Conservation (phyloP, 495 filamentous ascomycete species). For the Astrothelium macrocarpum region DNA sequence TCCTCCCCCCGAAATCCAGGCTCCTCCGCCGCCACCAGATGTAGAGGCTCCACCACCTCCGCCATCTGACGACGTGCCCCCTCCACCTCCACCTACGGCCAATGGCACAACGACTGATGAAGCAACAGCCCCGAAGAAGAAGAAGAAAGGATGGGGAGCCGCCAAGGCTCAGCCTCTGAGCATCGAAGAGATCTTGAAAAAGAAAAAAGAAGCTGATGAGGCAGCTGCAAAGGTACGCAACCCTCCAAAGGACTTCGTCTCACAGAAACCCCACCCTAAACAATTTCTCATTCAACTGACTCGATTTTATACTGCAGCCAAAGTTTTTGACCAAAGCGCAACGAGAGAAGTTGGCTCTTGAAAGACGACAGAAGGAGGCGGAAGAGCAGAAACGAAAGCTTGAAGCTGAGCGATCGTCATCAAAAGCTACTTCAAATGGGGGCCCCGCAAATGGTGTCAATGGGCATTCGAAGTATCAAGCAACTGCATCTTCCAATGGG, state of each 20-base stretch:
- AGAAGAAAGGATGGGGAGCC: conserved; percentile 47
- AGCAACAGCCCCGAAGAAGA: conserved; percentile 35
- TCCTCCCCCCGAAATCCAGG: conserved; percentile 39
- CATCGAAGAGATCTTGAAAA: conserved; percentile 66
- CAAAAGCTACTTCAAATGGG: neutral
- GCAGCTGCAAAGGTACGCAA: conserved; percentile 59
- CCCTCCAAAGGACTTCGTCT: conserved; percentile 3
- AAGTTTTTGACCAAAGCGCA: conserved; percentile 88
- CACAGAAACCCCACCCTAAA: neutral
- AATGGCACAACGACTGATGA: neutral
- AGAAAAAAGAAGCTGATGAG: conserved; percentile 71
- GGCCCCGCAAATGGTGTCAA: conserved; percentile 7
- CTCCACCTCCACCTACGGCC: conserved; percentile 40
- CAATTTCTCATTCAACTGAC: conserved; percentile 14
- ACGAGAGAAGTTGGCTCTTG: conserved; percentile 74
- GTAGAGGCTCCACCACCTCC: conserved; percentile 47
- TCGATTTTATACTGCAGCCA: conserved; percentile 46
- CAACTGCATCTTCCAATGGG: conserved; percentile 13
- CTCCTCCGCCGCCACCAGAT: conserved; percentile 35
- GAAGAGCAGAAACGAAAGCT: conserved; percentile 54
- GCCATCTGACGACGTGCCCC: conserved; percentile 41
- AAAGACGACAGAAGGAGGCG: conserved; percentile 77
- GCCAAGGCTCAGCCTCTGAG: conserved; percentile 48
- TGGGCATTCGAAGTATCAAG: neutral
- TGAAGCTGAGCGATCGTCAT: conserved; percentile 22